Conservation (phyloP, 2,329 filamentous ascomycete species). For the Dactylonectria macrodidyma region DNA sequence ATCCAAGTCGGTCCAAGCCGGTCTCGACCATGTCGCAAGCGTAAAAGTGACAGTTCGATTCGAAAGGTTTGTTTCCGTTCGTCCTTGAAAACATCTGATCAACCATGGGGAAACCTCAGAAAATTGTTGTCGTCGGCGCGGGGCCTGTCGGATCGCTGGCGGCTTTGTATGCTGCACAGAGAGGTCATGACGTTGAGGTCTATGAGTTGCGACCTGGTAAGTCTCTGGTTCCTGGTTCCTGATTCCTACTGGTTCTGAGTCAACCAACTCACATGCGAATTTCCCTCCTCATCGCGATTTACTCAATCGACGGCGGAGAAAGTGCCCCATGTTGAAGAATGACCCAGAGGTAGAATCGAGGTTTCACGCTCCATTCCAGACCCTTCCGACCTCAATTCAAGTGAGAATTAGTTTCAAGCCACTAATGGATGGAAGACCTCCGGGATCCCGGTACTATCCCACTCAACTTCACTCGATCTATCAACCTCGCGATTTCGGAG, state of each 20-base stretch:
- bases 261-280: neutral
- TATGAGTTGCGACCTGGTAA: constrained; percentile 94
- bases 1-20: neutral
- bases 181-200: constrained; percentile 91
- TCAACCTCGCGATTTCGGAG: constrained; percentile 95
- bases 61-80: constrained; percentile 38
- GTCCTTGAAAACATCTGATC: constrained; percentile 39
- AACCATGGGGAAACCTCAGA: constrained; percentile 65
- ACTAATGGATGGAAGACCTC: constrained; percentile 75
- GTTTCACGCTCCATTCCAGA: neutral
- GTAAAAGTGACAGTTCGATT: constrained; percentile 20
- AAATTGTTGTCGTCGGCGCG: constrained; percentile 88
- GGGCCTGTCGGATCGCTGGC: constrained; percentile 94
- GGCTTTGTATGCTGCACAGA: constrained; percentile 90
- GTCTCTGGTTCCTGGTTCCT: constrained; percentile 49
- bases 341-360: neutral
- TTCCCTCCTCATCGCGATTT: constrained; percentile 13
- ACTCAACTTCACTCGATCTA: constrained; percentile 97
- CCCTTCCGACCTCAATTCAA: neutral
- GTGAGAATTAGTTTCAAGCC: constrained; percentile 18
- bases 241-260: constrained; percentile 17
- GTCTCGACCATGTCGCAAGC: constrained; percentile 5
- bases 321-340: constrained; percentile 3
- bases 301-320: constrained; percentile 12
- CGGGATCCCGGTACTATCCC: constrained; percentile 86